Conservation (phyloP, 805 yeast genomes). For the Martiniozyma abietophila region DNA sequence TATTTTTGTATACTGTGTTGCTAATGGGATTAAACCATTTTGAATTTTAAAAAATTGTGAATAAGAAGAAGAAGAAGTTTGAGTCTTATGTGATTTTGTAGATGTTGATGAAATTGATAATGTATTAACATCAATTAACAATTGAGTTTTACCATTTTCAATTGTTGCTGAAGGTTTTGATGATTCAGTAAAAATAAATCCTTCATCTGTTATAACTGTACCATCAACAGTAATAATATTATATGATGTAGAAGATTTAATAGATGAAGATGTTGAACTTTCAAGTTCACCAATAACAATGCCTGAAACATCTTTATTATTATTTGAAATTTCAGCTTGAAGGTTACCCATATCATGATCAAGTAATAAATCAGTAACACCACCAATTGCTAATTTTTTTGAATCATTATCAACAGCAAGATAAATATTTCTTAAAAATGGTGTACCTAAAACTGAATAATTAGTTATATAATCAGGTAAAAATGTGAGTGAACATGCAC, state of each 20-base stretch:
- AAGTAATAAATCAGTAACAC: constrained; percentile 32
- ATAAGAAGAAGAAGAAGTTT: constrained; percentile 3
- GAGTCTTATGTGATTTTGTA: neutral
- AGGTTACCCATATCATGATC: neutral
- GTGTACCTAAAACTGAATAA: constrained; percentile 46
- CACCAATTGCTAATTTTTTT: constrained; percentile 38
- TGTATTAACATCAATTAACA: constrained; percentile 1
- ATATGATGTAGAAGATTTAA: constrained; percentile 1
- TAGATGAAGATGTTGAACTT: neutral
- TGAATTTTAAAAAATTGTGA: constrained; percentile 14
- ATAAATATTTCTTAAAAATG: constrained; percentile 44
- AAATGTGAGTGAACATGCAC: constrained; percentile 49
- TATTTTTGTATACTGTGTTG: constrained; percentile 17
- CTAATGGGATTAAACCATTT: constrained; percentile 27
- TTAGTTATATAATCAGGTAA: constrained; percentile 41
- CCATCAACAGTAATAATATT: constrained; percentile 4
- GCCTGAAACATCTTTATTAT: constrained; percentile 1
- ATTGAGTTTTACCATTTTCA: neutral
- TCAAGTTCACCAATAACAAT: constrained; percentile 3
- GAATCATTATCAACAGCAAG: constrained; percentile 59
- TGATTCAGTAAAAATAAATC: constrained; percentile 4
- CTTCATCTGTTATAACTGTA: constrained; percentile 4
- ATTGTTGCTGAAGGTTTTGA: constrained; percentile 3
- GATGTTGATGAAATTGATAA: neutral
- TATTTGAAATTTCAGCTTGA: neutral